Conservation (phyloP, 805 yeast genomes). For the Kuraishia molischiana region DNA sequence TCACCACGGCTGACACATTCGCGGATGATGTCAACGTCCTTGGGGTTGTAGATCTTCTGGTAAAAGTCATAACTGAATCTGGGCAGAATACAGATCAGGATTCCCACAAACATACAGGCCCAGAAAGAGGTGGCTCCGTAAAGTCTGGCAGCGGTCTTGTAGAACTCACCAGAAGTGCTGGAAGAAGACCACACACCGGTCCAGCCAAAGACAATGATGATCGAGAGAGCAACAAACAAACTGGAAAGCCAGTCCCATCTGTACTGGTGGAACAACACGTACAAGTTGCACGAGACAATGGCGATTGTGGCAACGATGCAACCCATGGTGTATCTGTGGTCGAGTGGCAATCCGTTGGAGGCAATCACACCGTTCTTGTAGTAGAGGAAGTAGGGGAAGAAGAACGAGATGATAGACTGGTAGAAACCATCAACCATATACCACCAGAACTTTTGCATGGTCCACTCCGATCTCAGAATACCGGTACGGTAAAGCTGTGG, state of each 20-base stretch:
- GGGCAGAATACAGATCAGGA: conserved; percentile 54
- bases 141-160: conserved; percentile 53
- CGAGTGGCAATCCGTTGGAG: conserved; percentile 45
- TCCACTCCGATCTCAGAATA: conserved; percentile 65
- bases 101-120: conserved; percentile 61
- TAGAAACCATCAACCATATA: conserved; percentile 73
- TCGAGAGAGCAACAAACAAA: conserved; percentile 45
- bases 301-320: conserved; percentile 57
- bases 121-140: conserved; percentile 57
- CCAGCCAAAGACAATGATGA: conserved; percentile 60
- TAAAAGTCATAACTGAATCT: conserved; percentile 52
- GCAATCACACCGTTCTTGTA: conserved; percentile 32
- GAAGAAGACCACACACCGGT: conserved; percentile 71
- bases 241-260: conserved; percentile 77
- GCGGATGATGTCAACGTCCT: conserved; percentile 63
- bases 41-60: conserved; percentile 44
- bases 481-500: conserved; percentile 73
- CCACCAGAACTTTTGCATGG: conserved; percentile 53
- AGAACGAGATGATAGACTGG: conserved; percentile 64
- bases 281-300: conserved; percentile 56
- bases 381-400: conserved; percentile 58
- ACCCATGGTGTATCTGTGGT: conserved; percentile 71
- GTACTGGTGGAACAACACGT: conserved; percentile 56
- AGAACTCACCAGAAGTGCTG: conserved; percentile 45
- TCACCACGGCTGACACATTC: conserved; percentile 64